A percentile compares a stretch with the other conserved stretches of the same genome.
Conservation (phyloP, 1,284 basidiomycete genomes). For the Ganoderma leucocontextum region DNA sequence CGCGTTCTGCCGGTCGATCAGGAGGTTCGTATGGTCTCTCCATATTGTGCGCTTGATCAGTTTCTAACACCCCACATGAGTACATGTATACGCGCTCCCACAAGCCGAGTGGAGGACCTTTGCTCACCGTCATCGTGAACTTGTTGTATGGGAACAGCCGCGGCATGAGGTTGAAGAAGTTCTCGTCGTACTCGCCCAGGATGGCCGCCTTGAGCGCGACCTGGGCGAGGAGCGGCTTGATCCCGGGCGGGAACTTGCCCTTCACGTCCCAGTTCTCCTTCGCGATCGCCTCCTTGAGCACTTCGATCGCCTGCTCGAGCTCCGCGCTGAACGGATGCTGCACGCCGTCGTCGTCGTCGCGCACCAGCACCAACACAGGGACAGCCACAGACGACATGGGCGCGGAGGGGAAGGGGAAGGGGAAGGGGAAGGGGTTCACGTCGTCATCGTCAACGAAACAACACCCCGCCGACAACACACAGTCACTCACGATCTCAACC, state of each 20-base stretch:
- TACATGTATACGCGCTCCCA: not conserved
- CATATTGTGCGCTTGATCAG: slow-evolving; percentile 84
- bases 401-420: not conserved
- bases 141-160: slow-evolving; percentile 92
- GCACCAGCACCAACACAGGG: not conserved
- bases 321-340: slow-evolving; percentile 72
- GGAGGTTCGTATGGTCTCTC: slow-evolving; percentile 67
- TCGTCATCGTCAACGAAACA: slow-evolving; percentile 3
- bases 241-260: slow-evolving; percentile 86
- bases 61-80: slow-evolving; percentile 57
- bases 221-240: slow-evolving; percentile 79
- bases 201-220: slow-evolving; percentile 84
- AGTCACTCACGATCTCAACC: slow-evolving; percentile 62
- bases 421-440: slow-evolving; percentile 17
- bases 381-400: not conserved
- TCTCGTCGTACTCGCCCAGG: slow-evolving; percentile 89
- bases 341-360: slow-evolving; percentile 20
- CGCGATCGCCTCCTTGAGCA: slow-evolving; percentile 67
- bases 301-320: slow-evolving; percentile 68
- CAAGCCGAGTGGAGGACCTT: not conserved
- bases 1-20: slow-evolving; percentile 69
- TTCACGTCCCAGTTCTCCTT: slow-evolving; percentile 79
- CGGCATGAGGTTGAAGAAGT: slow-evolving; percentile 91
- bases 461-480: not conserved
- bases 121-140: slow-evolving; percentile 82